Conservation (phyloP, 106 monocot species). For the Alisma plantagoaquatica region DNA sequence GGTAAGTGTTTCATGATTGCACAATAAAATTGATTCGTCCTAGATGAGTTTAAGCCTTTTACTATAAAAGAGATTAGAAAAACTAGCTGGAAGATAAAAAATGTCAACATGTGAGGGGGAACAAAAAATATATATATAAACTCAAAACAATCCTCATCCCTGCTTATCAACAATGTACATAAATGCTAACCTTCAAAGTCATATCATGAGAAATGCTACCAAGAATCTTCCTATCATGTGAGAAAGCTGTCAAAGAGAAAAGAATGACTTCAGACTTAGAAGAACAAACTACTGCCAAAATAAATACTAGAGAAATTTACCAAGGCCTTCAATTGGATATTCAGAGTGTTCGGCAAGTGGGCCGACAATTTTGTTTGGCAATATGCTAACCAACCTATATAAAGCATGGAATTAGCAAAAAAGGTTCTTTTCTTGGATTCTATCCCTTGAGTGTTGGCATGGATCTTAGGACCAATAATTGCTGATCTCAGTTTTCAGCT, state of each 20-base stretch:
- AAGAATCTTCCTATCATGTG: slow-evolving; percentile 74
- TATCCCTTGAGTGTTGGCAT: no score
- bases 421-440: no score
- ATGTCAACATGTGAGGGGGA: not conserved
- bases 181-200: slow-evolving; percentile 66
- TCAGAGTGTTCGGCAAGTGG: slow-evolving; percentile 94
- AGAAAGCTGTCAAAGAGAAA: slow-evolving; percentile 44
- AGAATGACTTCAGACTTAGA: slow-evolving; percentile 2
- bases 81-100: no score
- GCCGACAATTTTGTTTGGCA: slow-evolving; percentile 82
- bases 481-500: no score
- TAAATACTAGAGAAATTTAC: slow-evolving; percentile 17
- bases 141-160: no score
- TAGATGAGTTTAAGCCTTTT: not conserved
- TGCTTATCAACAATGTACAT: no score
- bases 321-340: slow-evolving; percentile 80
- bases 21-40: not conserved
- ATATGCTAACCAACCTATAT: slow-evolving; percentile 68
- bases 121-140: not conserved
- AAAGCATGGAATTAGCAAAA: not conserved
- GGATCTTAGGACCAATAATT: no score
- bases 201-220: slow-evolving; percentile 96
- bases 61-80: not conserved
- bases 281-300: not conserved
- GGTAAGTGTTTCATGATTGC: no score